A percentile compares a stretch with the other conserved stretches of the same genome.
Conservation (phyloP, 306 rosid species). For the Potentilla sterilis region DNA sequence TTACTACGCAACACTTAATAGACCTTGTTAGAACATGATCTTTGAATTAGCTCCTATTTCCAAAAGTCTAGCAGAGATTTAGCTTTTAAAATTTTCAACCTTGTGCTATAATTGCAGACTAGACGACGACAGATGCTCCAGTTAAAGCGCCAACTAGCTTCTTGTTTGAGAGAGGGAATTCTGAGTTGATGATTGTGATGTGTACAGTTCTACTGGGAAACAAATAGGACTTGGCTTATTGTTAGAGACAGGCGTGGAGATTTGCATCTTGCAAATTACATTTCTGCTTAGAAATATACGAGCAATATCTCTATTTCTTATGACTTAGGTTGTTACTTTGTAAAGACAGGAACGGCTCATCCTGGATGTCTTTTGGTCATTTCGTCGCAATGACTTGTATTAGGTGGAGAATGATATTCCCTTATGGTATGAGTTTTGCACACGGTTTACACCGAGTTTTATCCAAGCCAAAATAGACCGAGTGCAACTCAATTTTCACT, state of each 20-base stretch:
- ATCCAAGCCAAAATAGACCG: too few relatives aligned
- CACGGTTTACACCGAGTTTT: too few relatives aligned
- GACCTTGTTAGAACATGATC: slow-evolving; percentile 8
- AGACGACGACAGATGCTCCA: slow-evolving; percentile 70
- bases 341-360: not conserved
- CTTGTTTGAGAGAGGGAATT: slow-evolving; percentile 68
- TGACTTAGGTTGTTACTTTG: not conserved
- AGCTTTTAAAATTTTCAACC: not conserved
- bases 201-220: slow-evolving; percentile 28
- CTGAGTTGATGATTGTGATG: slow-evolving; percentile 35
- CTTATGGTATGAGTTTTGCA: not conserved
- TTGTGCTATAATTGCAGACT: slow-evolving; percentile 48
- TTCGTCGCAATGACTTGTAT: not conserved
- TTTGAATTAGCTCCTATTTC: not conserved
- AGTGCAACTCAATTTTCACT: too few relatives aligned
- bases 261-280: slow-evolving; percentile 15
- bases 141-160: slow-evolving; percentile 57
- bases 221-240: slow-evolving; percentile 11
- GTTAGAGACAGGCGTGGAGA: slow-evolving; percentile 17
- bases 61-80: not conserved
- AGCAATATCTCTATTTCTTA: not conserved
- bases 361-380: not conserved
- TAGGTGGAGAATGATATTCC: not conserved
- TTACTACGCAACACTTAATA: slow-evolving; percentile 9
- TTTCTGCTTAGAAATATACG: slow-evolving; percentile 14